Conservation (phyloP, 148 eudicot genomes). For the Rhododendron henanense region DNA sequence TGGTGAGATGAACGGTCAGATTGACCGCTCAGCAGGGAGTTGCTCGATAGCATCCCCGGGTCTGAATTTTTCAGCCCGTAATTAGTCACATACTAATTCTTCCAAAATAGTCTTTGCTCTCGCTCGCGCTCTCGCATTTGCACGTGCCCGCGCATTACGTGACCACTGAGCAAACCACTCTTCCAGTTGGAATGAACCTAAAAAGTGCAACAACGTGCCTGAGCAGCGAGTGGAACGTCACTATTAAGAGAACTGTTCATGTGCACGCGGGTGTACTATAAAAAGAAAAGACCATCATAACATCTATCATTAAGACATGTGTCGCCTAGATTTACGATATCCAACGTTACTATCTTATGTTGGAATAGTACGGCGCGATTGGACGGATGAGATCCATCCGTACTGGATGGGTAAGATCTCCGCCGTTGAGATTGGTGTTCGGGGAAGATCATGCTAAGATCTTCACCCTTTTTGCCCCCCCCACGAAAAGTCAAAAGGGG, state of each 20-base stretch:
- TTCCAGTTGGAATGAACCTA: too few relatives aligned
- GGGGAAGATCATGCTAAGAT: conserved; percentile 5
- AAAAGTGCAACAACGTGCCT: too few relatives aligned
- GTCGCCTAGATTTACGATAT: not conserved
- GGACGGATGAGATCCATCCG: not conserved
- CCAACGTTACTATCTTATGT: not conserved
- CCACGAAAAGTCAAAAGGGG: not conserved
- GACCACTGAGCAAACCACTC: too few relatives aligned
- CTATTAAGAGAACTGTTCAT: not conserved
- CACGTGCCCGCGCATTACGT: too few relatives aligned
- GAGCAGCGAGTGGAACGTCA: not conserved
- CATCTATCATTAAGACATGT: not conserved
- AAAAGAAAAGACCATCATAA: not conserved
- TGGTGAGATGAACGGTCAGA: too few relatives aligned
- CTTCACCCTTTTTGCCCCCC: conserved; percentile 1
- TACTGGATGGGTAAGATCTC: not conserved
- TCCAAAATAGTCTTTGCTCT: too few relatives aligned
- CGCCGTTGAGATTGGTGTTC: not conserved
- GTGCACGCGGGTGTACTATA: conserved; percentile 5
- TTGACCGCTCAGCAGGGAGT: too few relatives aligned
- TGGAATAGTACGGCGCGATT: not conserved
- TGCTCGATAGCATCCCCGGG: too few relatives aligned
- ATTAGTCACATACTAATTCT: too few relatives aligned
- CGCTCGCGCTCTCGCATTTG: too few relatives aligned
- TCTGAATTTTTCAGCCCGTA: too few relatives aligned